Evolutionary conservation across 2,329 filamentous ascomycete species (phyloP).

Genomic region (Claviceps capensis): DNA sequence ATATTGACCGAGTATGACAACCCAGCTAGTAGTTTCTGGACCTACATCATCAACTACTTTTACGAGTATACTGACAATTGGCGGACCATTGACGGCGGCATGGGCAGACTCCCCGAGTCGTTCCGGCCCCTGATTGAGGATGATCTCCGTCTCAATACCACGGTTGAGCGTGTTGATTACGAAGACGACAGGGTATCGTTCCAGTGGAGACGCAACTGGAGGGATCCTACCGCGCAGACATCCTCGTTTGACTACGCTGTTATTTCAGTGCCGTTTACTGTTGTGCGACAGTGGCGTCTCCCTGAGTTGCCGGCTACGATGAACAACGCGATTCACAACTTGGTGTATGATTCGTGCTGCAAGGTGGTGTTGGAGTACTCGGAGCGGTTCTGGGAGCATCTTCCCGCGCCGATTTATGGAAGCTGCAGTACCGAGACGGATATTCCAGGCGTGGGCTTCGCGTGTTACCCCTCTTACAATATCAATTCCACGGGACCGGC

Average conservation of each 20-base stretch:
- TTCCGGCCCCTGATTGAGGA: constrained; percentile 50
- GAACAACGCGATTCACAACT: constrained; percentile 29
- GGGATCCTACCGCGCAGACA: constrained; percentile 25
- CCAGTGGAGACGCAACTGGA: constrained; percentile 36
- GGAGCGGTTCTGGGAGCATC: constrained; percentile 46
- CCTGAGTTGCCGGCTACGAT: constrained; percentile 31
- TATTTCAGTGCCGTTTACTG: constrained; percentile 49
- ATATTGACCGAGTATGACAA: constrained; percentile 17
- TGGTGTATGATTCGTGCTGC: constrained; percentile 33
- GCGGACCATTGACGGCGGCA: constrained; percentile 3
- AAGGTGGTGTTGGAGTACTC: constrained; percentile 55
- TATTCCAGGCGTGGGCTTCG: constrained; percentile 44
- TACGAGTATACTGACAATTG: constrained; percentile 13
- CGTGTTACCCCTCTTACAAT: constrained; percentile 55
- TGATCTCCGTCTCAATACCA: constrained; percentile 40
- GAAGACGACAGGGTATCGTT: constrained; percentile 33
- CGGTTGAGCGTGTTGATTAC: constrained; percentile 43
- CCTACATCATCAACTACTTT: constrained; percentile 17
- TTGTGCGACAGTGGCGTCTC: constrained; percentile 48
- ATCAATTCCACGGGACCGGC: constrained; percentile 46
- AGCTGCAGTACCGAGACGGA: constrained; percentile 44
- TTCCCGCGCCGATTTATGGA: constrained; percentile 43
- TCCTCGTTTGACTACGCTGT: constrained; percentile 52
- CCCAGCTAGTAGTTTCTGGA: constrained; percentile 29
- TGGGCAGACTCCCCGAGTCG: constrained; percentile 29